These are phyloP conservation scores for Quercus lobata DNA, from an alignment of 331 rosid genomes.

Conservation along the genomic window DNA sequence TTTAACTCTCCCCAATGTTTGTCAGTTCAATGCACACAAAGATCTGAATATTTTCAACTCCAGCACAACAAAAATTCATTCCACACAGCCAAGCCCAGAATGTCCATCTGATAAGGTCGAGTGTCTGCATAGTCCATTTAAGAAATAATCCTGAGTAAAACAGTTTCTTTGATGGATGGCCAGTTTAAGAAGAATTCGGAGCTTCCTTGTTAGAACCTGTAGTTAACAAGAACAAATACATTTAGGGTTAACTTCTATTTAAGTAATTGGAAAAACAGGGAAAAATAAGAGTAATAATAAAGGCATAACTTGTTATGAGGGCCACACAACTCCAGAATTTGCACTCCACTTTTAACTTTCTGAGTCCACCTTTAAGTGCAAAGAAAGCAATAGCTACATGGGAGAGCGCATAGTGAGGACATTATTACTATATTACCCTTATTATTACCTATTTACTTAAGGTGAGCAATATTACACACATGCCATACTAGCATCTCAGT, in stretches of 20 bases:
- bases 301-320: too few species aligned
- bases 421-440: too few species aligned
- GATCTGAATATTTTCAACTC: constrained; percentile 12
- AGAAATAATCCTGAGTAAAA: constrained; percentile 21
- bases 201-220: constrained; percentile 30
- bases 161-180: constrained; percentile 21
- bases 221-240: neutral
- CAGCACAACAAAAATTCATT: constrained; percentile 21
- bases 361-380: too few species aligned
- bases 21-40: constrained; percentile 14
- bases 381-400: too few species aligned
- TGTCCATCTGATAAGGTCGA: constrained; percentile 3
- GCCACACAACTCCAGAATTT: too few species aligned
- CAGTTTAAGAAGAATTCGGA: constrained; percentile 23
- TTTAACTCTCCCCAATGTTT: constrained; percentile 1
- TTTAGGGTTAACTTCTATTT: neutral
- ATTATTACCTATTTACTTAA: neutral
- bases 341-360: too few species aligned
- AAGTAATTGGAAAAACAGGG: neutral
- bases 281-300: constrained; percentile 1
- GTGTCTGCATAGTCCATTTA: constrained; percentile 18
- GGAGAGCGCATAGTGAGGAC: too few species aligned
- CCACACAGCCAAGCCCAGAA: constrained; percentile 18
- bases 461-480: neutral
- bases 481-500: neutral